Base-by-base conservation (phyloP, 1,284 basidiomycete genomes). In the Wolfiporia cocos region DNA sequence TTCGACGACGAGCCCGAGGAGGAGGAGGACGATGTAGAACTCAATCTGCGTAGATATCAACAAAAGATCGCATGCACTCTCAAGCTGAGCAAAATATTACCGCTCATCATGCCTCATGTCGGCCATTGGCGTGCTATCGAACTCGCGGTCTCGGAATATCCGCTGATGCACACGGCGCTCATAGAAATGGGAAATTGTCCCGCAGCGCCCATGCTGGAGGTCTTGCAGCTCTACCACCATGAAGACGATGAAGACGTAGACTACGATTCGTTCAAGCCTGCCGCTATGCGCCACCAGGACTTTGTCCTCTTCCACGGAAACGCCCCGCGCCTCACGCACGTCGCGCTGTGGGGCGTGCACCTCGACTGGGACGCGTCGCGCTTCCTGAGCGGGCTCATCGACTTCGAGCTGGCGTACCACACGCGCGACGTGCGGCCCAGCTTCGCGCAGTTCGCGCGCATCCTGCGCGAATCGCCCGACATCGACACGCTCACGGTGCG, bases 291-390 rank as follows among this genome's bases (percentile, higher is more conserved):
- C 21, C 35, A 44, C 9, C 54, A 53, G 42, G 24, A 48, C 10
- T 53, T 55, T 39, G 58, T 64, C 39, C 67, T 77, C 17, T 78
- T 80, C 58, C 55, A 61, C 49, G 73, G 75, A 44, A 50, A 58
- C 20, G 61, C 74, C 2, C 77, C 76, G 3, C 56, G 57, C 4
- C 57, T 79, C n/a, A 66, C 61, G 43, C 70, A 76, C 47, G 66
- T 80, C 37, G 75, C 75, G n/a, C 62, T 81, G 32, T 76, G 78
- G 49, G 78, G 78, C 38, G 78, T 81, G 44, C 79, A 80, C 53
- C 66, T 81, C 31, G 70, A 73, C 3, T 81, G 77, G 77, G 63
- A 62, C 2, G 57, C 65, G 26, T 67, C 70, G 15, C 68, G 71
- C 2, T 78, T 71, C 56, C 67, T 80, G 40, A 52, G 59, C 11